phyloP scores from a whole-genome alignment of 139 green algal species.

The Chlorella vulgaris region DNA sequence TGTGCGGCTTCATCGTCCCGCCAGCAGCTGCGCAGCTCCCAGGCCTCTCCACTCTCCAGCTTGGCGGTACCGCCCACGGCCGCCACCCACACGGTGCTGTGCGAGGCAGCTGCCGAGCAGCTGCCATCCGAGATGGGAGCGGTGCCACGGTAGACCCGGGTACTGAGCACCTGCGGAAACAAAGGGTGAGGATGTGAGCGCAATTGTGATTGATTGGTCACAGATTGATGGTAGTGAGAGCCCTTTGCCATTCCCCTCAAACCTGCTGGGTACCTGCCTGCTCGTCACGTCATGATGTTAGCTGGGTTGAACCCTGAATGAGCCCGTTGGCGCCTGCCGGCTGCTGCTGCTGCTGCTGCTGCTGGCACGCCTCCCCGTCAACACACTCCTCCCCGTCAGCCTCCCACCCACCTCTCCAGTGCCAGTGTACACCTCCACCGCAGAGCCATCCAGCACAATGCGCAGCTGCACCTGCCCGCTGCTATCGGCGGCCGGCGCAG shows the following conservation, averaged over 20 bases:
- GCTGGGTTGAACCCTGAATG: too few relatives aligned
- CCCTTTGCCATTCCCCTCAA: too few relatives aligned
- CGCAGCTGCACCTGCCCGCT: slow-evolving; percentile 62
- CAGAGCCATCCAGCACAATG: slow-evolving; percentile 80
- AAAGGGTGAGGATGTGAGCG: neutral
- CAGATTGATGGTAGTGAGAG: too few relatives aligned
- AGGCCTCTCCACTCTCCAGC: slow-evolving; percentile 11
- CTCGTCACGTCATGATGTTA: too few relatives aligned
- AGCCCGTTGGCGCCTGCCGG: too few relatives aligned
- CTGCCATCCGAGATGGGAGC: slow-evolving; percentile 48
- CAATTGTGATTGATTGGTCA: too few relatives aligned
- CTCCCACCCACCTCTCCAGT: slow-evolving; percentile 34
- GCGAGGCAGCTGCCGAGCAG: slow-evolving; percentile 17
- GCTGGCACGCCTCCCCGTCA: too few relatives aligned
- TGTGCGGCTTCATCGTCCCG: too few relatives aligned
- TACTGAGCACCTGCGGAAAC: slow-evolving; percentile 56
- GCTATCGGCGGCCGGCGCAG: slow-evolving; percentile 26
- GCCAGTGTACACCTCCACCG: slow-evolving; percentile 67
- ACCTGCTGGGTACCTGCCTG: too few relatives aligned
- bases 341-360: too few relatives aligned
- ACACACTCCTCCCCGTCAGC: neutral
- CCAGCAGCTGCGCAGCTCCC: slow-evolving; percentile 28
- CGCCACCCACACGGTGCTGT: neutral
- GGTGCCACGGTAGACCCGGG: slow-evolving; percentile 72
- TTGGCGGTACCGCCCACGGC: neutral